Percentiles rank a stretch among this genome's conserved stretches.
Conservation (phyloP, 306 rosid genomes). For the Pachyrhizus erosus region DNA sequence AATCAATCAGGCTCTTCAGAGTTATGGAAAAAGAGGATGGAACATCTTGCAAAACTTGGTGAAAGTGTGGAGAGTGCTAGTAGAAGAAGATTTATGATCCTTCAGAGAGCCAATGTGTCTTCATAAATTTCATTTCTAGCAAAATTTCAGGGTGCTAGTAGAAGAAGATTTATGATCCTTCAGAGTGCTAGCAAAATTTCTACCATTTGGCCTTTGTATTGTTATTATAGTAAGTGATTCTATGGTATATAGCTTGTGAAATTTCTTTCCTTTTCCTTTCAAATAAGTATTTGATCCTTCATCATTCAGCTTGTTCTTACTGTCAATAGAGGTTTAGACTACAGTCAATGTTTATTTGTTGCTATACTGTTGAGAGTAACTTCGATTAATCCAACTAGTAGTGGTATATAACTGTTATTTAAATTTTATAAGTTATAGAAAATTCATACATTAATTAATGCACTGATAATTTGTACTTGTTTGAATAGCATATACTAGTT, state of each 20-base stretch:
- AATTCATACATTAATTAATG: too few relatives aligned
- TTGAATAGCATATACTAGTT: too few relatives aligned
- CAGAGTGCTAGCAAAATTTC: constrained; percentile 45
- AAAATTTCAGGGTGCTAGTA: constrained; percentile 49
- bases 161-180: constrained; percentile 75
- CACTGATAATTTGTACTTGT: too few relatives aligned
- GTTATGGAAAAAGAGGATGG: constrained; percentile 77
- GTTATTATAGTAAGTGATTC: constrained; percentile 23
- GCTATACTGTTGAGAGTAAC: too few relatives aligned
- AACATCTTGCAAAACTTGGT: constrained; percentile 84
- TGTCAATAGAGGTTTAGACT: too few relatives aligned
- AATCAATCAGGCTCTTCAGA: constrained; percentile 45
- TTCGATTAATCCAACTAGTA: too few relatives aligned
- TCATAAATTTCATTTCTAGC: constrained; percentile 17
- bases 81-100: constrained; percentile 75
- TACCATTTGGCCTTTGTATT: background rate
- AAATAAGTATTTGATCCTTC: background rate
- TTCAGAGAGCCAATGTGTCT: constrained; percentile 65
- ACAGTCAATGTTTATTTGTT: too few relatives aligned
- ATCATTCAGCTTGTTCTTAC: background rate
- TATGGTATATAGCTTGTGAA: background rate
- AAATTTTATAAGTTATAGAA: too few relatives aligned
- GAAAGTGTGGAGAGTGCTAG: constrained; percentile 67
- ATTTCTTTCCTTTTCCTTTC: background rate
- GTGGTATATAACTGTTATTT: too few relatives aligned